These are phyloP conservation scores for Suillus placidus DNA, from an alignment of 768 basidiomycete genomes.

Conservation along the genomic window DNA sequence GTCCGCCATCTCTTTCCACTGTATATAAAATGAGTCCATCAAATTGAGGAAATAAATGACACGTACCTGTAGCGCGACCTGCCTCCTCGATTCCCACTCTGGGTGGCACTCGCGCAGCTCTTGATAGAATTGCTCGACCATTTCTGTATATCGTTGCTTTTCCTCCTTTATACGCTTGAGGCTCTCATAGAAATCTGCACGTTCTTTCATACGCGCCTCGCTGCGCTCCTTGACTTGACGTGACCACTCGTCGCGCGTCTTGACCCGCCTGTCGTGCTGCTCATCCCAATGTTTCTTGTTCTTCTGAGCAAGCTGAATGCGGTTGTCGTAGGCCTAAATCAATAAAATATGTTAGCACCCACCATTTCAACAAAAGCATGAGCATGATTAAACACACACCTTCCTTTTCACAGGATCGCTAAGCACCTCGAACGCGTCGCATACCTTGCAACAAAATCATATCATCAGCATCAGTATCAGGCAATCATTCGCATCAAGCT, in stretches of 20 bases:
- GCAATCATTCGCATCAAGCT: constrained; percentile 22
- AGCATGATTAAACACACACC: constrained; percentile 37
- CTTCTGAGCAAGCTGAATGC: constrained; percentile 33
- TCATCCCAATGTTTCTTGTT: constrained; percentile 35
- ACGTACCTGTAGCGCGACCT: constrained; percentile 52
- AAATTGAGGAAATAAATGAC: constrained; percentile 9
- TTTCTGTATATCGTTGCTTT: constrained; percentile 39
- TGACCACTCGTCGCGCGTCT: constrained; percentile 59
- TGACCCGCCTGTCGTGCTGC: constrained; percentile 44
- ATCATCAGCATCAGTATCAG: constrained; percentile 22
- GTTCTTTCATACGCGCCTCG: constrained; percentile 50
- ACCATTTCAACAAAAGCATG: neutral
- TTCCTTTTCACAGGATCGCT: constrained; percentile 57
- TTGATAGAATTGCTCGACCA: constrained; percentile 57
- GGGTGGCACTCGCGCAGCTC: constrained; percentile 59
- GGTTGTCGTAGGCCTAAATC: constrained; percentile 50
- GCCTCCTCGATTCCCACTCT: constrained; percentile 61
- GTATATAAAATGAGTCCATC: constrained; percentile 14
- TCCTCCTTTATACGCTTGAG: constrained; percentile 45
- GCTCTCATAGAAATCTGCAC: constrained; percentile 40
- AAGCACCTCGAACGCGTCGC: constrained; percentile 63
- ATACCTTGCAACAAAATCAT: constrained; percentile 45
- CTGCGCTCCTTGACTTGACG: constrained; percentile 50
- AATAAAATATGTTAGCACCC: neutral
- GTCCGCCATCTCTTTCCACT: constrained; percentile 36